A percentile compares a stretch with the other conserved stretches of the same genome.
These are phyloP conservation scores for Candida boidinii DNA, from an alignment of 805 yeast species.

Conservation along the genomic window DNA sequence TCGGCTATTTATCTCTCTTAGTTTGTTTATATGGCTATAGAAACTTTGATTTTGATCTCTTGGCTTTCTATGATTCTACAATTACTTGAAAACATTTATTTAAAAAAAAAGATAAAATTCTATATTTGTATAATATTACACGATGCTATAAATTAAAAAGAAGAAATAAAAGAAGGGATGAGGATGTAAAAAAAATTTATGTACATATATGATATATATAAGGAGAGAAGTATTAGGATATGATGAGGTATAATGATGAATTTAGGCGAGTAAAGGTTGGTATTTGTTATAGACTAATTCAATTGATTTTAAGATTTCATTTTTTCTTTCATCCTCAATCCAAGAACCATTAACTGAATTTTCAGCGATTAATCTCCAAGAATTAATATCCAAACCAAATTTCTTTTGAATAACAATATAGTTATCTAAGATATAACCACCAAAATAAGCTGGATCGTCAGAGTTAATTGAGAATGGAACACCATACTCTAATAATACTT, in stretches of 20 bases:
- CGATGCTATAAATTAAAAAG: too few species aligned
- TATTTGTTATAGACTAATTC: constrained; percentile 29
- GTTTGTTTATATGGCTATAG: too few species aligned
- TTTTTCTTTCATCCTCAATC: constrained; percentile 51
- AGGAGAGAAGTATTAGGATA: too few species aligned
- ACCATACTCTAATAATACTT: constrained; percentile 46
- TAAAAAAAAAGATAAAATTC: too few species aligned
- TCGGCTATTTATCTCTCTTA: too few species aligned
- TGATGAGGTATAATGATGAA: neutral
- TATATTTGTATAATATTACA: too few species aligned
- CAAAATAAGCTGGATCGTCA: constrained; percentile 78
- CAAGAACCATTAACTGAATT: constrained; percentile 69
- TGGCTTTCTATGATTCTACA: too few species aligned
- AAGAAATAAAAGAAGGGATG: too few species aligned
- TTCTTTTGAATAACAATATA: constrained; percentile 56
- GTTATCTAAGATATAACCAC: constrained; percentile 77
- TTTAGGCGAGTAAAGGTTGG: constrained; percentile 10
- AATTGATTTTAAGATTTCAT: constrained; percentile 33
- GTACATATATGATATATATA: too few species aligned
- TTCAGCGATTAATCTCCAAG: constrained; percentile 58
- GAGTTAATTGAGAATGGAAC: constrained; percentile 72
- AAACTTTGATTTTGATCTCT: too few species aligned
- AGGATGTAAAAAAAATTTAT: too few species aligned
- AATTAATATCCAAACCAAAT: constrained; percentile 50
- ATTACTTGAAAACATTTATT: too few species aligned